Evolutionary conservation across 192 early-diverging fungal genomes (phyloP).

Genomic region (Ambispora gerdemannii): DNA sequence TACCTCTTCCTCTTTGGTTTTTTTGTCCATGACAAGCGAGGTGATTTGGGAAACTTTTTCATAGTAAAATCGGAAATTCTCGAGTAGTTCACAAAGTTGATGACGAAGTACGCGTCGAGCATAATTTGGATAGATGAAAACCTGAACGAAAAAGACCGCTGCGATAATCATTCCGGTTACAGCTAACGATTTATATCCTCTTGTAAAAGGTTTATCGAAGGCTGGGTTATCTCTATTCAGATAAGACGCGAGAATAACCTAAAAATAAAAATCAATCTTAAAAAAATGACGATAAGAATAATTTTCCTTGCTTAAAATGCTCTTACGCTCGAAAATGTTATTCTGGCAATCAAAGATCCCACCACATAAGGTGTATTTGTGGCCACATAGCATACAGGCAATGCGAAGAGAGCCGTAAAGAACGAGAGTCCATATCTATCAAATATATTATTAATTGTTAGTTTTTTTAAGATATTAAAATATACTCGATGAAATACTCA

Average conservation of each 20-base stretch:
- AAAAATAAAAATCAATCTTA: neutral
- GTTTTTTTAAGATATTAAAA: too few relatives aligned
- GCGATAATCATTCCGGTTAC: neutral
- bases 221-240: neutral
- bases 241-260: neutral
- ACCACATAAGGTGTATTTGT: neutral
- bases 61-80: too few relatives aligned
- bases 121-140: constrained; percentile 3
- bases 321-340: neutral
- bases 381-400: neutral
- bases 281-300: neutral
- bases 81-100: neutral
- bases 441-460: too few relatives aligned
- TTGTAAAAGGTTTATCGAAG: neutral
- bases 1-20: too few relatives aligned
- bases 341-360: too few relatives aligned
- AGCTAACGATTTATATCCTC: neutral
- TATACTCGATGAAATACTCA: neutral
- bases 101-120: constrained; percentile 15
- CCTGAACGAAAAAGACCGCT: neutral
- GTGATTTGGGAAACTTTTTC: too few relatives aligned
- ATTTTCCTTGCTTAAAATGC: neutral
- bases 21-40: too few relatives aligned
- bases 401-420: neutral
- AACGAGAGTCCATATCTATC: neutral